These are phyloP conservation scores for Alliaria petiolata DNA, from an alignment of 345 rosid genomes.

Conservation along the genomic window DNA sequence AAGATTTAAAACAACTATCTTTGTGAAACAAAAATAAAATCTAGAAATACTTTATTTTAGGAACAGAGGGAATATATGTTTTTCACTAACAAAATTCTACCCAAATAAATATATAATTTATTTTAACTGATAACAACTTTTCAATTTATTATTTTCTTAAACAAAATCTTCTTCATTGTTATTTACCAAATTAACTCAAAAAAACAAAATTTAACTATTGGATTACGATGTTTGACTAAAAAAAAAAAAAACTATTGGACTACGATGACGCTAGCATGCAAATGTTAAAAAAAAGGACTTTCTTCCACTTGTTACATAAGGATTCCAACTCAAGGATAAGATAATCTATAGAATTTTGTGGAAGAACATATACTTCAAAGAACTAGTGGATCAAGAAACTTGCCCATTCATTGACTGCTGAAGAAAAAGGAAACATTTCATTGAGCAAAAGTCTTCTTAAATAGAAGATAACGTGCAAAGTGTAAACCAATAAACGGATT, in stretches of 20 bases:
- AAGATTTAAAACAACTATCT: no score
- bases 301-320: background rate
- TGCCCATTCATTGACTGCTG: background rate
- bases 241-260: background rate
- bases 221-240: no score
- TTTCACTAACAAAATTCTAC: no score
- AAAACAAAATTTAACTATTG: no score
- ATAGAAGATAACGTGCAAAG: background rate
- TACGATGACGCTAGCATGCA: background rate
- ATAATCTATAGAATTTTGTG: background rate
- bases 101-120: no score
- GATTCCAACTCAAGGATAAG: background rate
- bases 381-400: conserved; percentile 12
- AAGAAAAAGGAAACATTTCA: background rate
- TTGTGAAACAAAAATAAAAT: no score
- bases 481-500: conserved; percentile 7
- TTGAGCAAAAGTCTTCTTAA: background rate
- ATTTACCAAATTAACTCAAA: no score
- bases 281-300: background rate
- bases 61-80: no score
- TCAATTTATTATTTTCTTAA: no score
- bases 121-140: no score
- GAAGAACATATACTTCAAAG: background rate
- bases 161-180: no score
- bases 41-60: no score